Evolutionary conservation across 345 rosid genomes (phyloP), one percentile per base, ranked within the genome.

Genomic region (Mallotus nudiflorus): DNA sequence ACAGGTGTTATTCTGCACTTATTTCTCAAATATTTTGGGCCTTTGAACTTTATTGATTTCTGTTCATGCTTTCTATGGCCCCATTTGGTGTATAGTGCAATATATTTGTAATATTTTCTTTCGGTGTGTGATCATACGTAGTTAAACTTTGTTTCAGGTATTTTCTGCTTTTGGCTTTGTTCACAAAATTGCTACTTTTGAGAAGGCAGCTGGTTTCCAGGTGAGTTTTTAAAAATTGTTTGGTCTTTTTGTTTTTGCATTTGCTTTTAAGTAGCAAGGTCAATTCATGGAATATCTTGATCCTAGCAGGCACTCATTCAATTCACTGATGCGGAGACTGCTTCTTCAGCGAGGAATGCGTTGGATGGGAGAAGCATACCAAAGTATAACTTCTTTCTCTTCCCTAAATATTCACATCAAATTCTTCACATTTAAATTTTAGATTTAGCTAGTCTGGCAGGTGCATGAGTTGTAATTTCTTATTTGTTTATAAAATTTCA

Each of bases 351-450:
- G 8, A 88, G 95, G 78, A 82, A 54, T 83, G 88, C 96, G 6
- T 81, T 95, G 83, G 99, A 95, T 85, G 96, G 97, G 68, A 90
- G 99, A 85, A 95, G 99, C 67, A 91, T 95, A 70, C 99, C 97
- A 56, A 85, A 89, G 99, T 70, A 79, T 51, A 42, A 77, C 68
- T 51, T 66, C 53, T 29, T 50, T 37, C 45, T 65, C 39, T 65
- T 59, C 48, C 64, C 48, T 59, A 46, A 62, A 45, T 39, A 45
- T 49, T 11, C 19, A 15, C 44, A 3, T 28, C 27, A 20, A 49
- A 37, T 24, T 66, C 16, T 29, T 22, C 31, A 9, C 13, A 14
- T 20, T 10, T 37, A 2, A 39, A 18, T 15, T 35, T 56, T 35
- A 1, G 27, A 27, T 24, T 61, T 50, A 9, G 25, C n/a, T 25